Evolutionary conservation across 2,329 filamentous ascomycete species (phyloP).

Genomic region (Colletotrichum plurivorum): DNA sequence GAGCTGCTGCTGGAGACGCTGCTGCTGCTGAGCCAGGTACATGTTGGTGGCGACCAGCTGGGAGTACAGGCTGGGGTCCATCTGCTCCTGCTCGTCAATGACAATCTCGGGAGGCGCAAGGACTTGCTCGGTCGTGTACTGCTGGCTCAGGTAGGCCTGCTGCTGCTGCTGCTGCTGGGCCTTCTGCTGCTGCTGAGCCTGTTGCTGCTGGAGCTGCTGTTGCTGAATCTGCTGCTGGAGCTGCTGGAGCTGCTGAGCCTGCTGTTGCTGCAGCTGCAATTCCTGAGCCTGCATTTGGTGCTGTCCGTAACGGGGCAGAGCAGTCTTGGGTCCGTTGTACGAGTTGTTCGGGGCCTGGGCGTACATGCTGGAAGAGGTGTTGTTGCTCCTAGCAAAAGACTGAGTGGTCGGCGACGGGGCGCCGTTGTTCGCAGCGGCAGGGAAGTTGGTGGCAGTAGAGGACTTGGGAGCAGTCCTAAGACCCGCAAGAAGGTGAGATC

Average conservation of each 20-base stretch:
- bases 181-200: conserved; percentile 47
- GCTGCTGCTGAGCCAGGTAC: conserved; percentile 94
- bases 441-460: conserved; percentile 76
- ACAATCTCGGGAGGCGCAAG: conserved; percentile 86
- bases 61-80: conserved; percentile 89
- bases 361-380: conserved; percentile 60
- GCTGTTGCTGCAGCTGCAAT: conserved; percentile 42
- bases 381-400: conserved; percentile 58
- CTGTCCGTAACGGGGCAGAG: conserved; percentile 63
- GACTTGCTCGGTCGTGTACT: conserved; percentile 84
- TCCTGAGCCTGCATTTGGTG: conserved; percentile 47
- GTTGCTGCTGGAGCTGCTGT: conserved; percentile 48
- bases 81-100: conserved; percentile 78
- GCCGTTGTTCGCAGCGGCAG: conserved; percentile 72
- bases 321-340: conserved; percentile 70
- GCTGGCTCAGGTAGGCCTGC: conserved; percentile 55
- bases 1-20: conserved; percentile 94
- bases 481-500: conserved; percentile 93
- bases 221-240: conserved; percentile 43
- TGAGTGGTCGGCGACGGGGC: conserved; percentile 59
- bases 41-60: conserved; percentile 92
- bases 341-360: conserved; percentile 57
- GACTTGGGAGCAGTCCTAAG: conserved; percentile 95
- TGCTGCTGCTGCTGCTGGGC: conserved; percentile 46
- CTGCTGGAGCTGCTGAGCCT: conserved; percentile 43